Evolutionary conservation across 768 basidiomycete species (phyloP).

Genomic region (Mycena maculata): DNA sequence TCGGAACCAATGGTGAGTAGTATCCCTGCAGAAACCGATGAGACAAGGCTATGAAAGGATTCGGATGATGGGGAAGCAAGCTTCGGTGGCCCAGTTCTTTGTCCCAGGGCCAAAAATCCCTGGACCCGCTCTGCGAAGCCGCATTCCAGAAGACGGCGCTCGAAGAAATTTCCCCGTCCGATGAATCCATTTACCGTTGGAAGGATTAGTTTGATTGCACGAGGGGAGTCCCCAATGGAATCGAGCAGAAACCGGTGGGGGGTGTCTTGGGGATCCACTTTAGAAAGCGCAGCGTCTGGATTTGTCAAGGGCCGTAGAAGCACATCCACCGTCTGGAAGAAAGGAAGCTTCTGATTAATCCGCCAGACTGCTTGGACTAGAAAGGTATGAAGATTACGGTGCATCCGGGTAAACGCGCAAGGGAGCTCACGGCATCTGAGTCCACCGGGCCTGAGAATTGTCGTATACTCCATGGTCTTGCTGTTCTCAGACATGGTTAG

Average conservation of each 20-base stretch:
- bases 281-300: neutral
- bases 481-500: neutral
- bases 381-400: neutral
- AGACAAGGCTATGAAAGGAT: neutral
- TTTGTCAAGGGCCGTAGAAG: neutral
- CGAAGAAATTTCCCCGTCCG: constrained; percentile 16
- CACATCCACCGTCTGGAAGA: constrained; percentile 20
- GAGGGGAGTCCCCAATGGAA: neutral
- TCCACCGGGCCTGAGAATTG: neutral
- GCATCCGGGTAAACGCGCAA: no score
- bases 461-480: neutral
- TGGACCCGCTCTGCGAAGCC: constrained; percentile 1
- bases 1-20: neutral
- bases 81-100: neutral
- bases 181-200: constrained; percentile 12
- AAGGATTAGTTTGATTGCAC: constrained; percentile 19
- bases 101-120: constrained; percentile 13
- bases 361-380: constrained; percentile 15
- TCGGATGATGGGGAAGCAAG: neutral
- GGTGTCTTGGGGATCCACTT: neutral
- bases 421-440: neutral
- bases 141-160: constrained; percentile 22
- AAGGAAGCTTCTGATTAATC: neutral
- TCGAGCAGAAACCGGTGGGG: constrained; percentile 3
- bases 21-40: constrained; percentile 12